Evolutionary conservation across 768 basidiomycete genomes (phyloP).

Genomic region (Trichaptum fuscoviolaceum): DNA sequence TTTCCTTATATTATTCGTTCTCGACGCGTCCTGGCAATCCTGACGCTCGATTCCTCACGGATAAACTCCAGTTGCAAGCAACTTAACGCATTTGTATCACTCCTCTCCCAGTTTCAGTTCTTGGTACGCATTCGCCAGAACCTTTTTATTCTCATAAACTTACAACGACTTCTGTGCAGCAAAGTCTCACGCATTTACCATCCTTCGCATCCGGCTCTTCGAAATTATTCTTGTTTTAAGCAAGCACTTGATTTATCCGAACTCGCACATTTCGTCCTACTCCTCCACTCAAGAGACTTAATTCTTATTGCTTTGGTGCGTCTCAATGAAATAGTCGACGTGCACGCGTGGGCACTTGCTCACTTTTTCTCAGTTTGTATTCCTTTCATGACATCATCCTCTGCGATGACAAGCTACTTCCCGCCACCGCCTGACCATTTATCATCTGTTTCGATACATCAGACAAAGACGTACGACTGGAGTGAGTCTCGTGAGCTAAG

Average conservation of each 20-base stretch:
- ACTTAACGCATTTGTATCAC: not conserved
- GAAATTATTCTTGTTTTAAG: slow-evolving; percentile 1
- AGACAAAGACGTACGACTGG: not conserved
- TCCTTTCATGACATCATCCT: slow-evolving; percentile 24
- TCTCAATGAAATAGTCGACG: not conserved
- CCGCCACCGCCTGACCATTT: not conserved
- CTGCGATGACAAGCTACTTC: not conserved
- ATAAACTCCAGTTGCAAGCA: not conserved
- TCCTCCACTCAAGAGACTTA: not conserved
- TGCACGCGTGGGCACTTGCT: not conserved
- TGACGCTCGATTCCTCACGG: not conserved
- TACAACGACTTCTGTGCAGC: not conserved
- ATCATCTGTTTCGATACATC: not conserved
- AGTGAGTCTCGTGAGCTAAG: not conserved
- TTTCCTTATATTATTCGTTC: not conserved
- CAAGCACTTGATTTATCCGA: not conserved
- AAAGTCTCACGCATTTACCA: not conserved
- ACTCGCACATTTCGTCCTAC: not conserved
- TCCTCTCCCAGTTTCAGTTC: not conserved
- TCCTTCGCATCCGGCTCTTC: not conserved
- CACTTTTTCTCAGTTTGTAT: slow-evolving; percentile 26
- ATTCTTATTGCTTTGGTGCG: not conserved
- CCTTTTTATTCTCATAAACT: not conserved
- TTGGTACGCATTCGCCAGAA: not conserved
- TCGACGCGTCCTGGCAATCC: not conserved